Conservation (phyloP, 371 early-diverging fungal species). For the Mucor racemosus region DNA sequence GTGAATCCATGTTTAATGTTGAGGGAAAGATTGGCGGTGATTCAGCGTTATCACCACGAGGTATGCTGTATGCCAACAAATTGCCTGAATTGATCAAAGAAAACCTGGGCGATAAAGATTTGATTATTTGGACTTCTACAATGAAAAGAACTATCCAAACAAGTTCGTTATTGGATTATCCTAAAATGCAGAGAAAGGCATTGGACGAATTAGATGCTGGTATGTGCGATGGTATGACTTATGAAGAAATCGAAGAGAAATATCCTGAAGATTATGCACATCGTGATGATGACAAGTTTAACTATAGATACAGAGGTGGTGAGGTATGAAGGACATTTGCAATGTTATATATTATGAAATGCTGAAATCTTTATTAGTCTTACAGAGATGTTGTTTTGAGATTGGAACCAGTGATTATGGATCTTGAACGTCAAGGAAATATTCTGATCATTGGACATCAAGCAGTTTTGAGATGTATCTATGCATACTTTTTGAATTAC, state of each 20-base stretch:
- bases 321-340: slow-evolving; percentile 55
- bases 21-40: slow-evolving; percentile 95
- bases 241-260: slow-evolving; percentile 91
- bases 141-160: slow-evolving; percentile 92
- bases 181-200: slow-evolving; percentile 94
- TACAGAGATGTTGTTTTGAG: slow-evolving; percentile 77
- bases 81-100: slow-evolving; percentile 81
- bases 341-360: too few species aligned
- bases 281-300: slow-evolving; percentile 95
- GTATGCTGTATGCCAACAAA: slow-evolving; percentile 78
- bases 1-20: slow-evolving; percentile 89
- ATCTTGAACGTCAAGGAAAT: slow-evolving; percentile 94
- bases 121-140: slow-evolving; percentile 96
- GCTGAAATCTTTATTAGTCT: slow-evolving; percentile 39
- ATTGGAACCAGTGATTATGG: slow-evolving; percentile 89
- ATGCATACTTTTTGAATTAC: slow-evolving; percentile 92
- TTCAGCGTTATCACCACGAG: slow-evolving; percentile 85
- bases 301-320: slow-evolving; percentile 93
- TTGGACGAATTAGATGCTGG: slow-evolving; percentile 97
- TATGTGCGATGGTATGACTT: slow-evolving; percentile 97
- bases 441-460: slow-evolving; percentile 96
- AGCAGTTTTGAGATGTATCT: slow-evolving; percentile 92
- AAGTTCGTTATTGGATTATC: slow-evolving; percentile 74
- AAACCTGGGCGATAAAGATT: slow-evolving; percentile 69
- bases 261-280: slow-evolving; percentile 88